Evolutionary conservation across 148 eudicot species (phyloP).

Genomic region (Selenicereus undatus): DNA sequence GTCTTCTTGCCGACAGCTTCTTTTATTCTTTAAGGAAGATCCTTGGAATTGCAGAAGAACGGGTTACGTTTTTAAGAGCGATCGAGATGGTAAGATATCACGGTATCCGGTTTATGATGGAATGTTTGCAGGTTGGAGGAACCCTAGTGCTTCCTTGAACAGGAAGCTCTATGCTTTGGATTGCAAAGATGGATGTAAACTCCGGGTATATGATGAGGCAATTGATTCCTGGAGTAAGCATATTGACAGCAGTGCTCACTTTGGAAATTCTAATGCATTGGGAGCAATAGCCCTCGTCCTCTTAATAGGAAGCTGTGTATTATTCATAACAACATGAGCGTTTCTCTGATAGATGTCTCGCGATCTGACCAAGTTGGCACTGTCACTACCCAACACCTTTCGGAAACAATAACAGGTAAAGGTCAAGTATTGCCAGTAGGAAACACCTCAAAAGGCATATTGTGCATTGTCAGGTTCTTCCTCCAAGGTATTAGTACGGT

Average conservation of each 20-base stretch:
- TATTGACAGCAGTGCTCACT: constrained; percentile 68
- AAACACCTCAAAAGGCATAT: constrained; percentile 68
- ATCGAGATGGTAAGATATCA: constrained; percentile 70
- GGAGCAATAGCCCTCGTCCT: constrained; percentile 81
- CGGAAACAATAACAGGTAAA: constrained; percentile 75
- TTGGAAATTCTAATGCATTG: constrained; percentile 71
- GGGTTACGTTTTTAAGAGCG: constrained; percentile 88
- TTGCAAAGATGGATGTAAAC: constrained; percentile 87
- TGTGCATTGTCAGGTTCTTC: constrained; percentile 68
- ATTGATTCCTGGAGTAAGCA: constrained; percentile 73
- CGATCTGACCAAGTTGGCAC: constrained; percentile 33
- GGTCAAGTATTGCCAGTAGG: constrained; percentile 71
- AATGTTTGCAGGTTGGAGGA: constrained; percentile 88
- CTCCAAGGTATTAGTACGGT: background rate
- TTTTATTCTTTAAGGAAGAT: constrained; percentile 70
- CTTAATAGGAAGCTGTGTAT: constrained; percentile 66
- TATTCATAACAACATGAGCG: constrained; percentile 81
- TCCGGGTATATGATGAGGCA: constrained; percentile 65
- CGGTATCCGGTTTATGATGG: constrained; percentile 68
- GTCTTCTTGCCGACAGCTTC: constrained; percentile 76
- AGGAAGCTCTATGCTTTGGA: constrained; percentile 80
- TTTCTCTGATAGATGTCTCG: constrained; percentile 70
- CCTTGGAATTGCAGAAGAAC: constrained; percentile 66
- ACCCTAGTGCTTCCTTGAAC: constrained; percentile 61
- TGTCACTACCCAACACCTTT: constrained; percentile 46